These are phyloP conservation scores for Zhuliangozyma parablackwelliae DNA, from an alignment of 1,139 yeast genomes.

Conservation along the genomic window DNA sequence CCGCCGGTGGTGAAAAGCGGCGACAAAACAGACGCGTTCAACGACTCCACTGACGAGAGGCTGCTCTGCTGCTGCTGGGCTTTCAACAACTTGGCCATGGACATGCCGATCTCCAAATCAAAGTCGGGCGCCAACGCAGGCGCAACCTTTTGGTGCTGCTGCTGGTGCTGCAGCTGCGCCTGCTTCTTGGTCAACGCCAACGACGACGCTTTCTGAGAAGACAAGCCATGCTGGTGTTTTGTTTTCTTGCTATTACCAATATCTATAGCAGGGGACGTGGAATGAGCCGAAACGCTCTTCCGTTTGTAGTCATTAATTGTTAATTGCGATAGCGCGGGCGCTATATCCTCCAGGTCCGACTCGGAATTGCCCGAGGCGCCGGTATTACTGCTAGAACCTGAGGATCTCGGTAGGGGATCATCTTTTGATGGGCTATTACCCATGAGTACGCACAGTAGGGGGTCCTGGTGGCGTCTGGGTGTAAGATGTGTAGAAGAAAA, in stretches of 20 bases:
- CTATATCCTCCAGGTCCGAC: constrained; percentile 41
- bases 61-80: constrained; percentile 15
- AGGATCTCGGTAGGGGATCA: constrained; percentile 45
- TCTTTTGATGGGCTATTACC: constrained; percentile 60
- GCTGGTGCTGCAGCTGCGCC: constrained; percentile 2
- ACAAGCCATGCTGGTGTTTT: neutral
- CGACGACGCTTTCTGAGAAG: no score
- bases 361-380: constrained; percentile 16
- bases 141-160: neutral
- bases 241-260: constrained; percentile 3
- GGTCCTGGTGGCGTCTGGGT: no score
- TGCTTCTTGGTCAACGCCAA: no score
- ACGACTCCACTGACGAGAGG: constrained; percentile 40
- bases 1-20: constrained; percentile 35
- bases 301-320: constrained; percentile 5
- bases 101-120: constrained; percentile 42
- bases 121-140: constrained; percentile 13
- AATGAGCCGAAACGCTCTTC: constrained; percentile 2
- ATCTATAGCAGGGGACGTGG: constrained; percentile 8
- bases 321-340: constrained; percentile 41
- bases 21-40: constrained; percentile 20
- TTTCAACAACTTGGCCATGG: constrained; percentile 40
- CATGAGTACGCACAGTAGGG: constrained; percentile 37
- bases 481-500: no score
- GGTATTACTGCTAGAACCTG: constrained; percentile 9